phyloP scores from a whole-genome alignment of 2,329 filamentous ascomycete genomes.

The Talaromyces amestolkiae region DNA sequence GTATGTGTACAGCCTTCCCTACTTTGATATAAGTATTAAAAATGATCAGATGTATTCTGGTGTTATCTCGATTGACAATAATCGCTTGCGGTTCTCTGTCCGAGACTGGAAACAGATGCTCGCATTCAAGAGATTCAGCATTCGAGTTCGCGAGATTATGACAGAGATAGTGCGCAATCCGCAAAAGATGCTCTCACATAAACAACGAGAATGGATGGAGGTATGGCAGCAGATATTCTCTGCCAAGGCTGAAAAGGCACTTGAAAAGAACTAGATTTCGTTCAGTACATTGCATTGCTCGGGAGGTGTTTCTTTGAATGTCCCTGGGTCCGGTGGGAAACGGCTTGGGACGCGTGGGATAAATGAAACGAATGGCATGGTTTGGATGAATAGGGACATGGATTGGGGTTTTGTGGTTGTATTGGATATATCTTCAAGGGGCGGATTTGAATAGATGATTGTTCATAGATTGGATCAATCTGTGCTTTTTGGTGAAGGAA shows the following conservation, averaged over 20 bases:
- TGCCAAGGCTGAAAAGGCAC: slow-evolving; percentile 19
- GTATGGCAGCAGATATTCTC: slow-evolving; percentile 70
- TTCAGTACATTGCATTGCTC: background rate
- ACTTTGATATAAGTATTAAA: background rate
- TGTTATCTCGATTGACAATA: slow-evolving; percentile 81
- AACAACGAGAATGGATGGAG: slow-evolving; percentile 71
- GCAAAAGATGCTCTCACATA: slow-evolving; percentile 48
- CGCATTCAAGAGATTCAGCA: slow-evolving; percentile 77
- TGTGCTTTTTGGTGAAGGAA: background rate
- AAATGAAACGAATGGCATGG: background rate
- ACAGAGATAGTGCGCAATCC: slow-evolving; percentile 60
- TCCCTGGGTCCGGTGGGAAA: background rate
- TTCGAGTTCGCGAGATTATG: slow-evolving; percentile 71
- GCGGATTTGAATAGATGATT: background rate
- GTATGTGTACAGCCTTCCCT: slow-evolving; percentile 45
- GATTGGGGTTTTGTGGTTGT: background rate
- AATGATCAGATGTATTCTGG: slow-evolving; percentile 71
- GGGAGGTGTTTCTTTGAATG: background rate
- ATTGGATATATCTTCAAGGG: background rate
- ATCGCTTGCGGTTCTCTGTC: slow-evolving; percentile 77
- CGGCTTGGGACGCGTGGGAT: background rate
- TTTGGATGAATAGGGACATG: background rate
- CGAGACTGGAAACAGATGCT: slow-evolving; percentile 88
- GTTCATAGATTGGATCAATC: background rate
- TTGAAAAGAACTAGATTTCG: slow-evolving; percentile 5